Base-by-base conservation (phyloP, 2,329 filamentous ascomycete species). In the Ophiostoma sp. region DNA sequence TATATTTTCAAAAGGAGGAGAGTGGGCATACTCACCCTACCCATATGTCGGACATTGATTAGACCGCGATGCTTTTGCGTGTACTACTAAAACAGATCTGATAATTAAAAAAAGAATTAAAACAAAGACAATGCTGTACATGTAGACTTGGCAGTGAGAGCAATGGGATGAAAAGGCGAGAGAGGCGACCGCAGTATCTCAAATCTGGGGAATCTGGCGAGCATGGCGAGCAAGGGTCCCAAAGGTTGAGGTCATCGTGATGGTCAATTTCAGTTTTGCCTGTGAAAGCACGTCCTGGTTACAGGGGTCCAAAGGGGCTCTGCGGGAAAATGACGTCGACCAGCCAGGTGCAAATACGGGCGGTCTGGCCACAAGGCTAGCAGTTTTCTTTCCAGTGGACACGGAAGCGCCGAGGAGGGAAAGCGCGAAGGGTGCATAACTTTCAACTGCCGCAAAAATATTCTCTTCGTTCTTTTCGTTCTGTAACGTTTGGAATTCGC, bases 41-140 rank as follows among this genome's bases (percentile, higher is more conserved):
- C 63, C 63, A 68, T 6, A 68, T 15, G 42, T 68, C 63, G 63
- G 63, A 45, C 39, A 68, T 48, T 17, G 64, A 68, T 68, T 68
- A 68, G 64, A 68, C 39, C 42, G 17, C 25, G 45, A 42, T 50
- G 64, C 64, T 50, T 68, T 68, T 68, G 39, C 45, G 64, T 68
- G 64, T 68, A 31, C 12, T 31, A 50, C 42, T 48, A 50, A 31
- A 50, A 31, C 36, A 22, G 22, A 64, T 45, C 33, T 45, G 33
- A 64, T 45, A 64, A 45, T 45, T 39, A 39, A 64, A 64, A 64
- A 64, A 39, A 64, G 28, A 28, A 64, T 64, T 25, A 64, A 64
- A 42, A 42, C 36, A 64, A 45, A 9, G 19, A 45, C 61, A 42
- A 39, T 36, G 36, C 4, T 25, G n/a, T 3, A 22, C 19, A 2